Percentiles rank a stretch among this genome's conserved stretches.
Conservation (phyloP, 306 rosid species). For the Corylus americana region DNA sequence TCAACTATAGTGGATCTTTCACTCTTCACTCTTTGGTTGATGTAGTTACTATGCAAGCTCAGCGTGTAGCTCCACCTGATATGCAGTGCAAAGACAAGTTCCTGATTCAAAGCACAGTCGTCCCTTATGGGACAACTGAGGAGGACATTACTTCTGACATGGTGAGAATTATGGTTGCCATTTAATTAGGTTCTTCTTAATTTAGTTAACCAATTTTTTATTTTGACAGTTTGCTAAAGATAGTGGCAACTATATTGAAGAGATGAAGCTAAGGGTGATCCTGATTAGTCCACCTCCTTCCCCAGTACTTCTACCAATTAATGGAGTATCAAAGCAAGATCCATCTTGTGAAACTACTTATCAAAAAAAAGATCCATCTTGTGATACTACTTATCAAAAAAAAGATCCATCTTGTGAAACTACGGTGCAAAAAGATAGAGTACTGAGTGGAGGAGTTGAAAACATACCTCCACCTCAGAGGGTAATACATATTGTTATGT, state of each 20-base stretch:
- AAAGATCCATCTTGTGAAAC: conserved; percentile 47
- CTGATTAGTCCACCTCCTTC: conserved; percentile 63
- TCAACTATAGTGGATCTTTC: conserved; percentile 1
- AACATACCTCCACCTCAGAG: conserved; percentile 60
- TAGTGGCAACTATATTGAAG: conserved; percentile 65
- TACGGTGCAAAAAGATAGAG: conserved; percentile 55
- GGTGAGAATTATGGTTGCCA: conserved; percentile 43
- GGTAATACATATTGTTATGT: conserved; percentile 41
- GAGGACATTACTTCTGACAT: conserved; percentile 63
- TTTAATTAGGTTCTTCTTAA: conserved; percentile 14
- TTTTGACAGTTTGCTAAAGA: conserved; percentile 69
- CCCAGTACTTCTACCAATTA: conserved; percentile 64
- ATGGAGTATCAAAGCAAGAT: conserved; percentile 73
- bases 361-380: no score
- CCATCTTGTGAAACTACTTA: conserved; percentile 35
- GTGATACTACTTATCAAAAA: no score
- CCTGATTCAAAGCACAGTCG: conserved; percentile 68
- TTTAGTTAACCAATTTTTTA: conserved; percentile 20
- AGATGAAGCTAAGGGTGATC: conserved; percentile 76
- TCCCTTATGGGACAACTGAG: conserved; percentile 67
- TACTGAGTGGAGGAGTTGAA: conserved; percentile 71
- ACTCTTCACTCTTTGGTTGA: conserved; percentile 28
- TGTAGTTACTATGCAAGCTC: conserved; percentile 97
- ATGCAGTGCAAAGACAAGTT: conserved; percentile 91
- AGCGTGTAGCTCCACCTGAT: conserved; percentile 66